Evolutionary conservation across 768 basidiomycete species (phyloP), one percentile per base, ranked within the genome.

Genomic region (Podaxis rugospora): DNA sequence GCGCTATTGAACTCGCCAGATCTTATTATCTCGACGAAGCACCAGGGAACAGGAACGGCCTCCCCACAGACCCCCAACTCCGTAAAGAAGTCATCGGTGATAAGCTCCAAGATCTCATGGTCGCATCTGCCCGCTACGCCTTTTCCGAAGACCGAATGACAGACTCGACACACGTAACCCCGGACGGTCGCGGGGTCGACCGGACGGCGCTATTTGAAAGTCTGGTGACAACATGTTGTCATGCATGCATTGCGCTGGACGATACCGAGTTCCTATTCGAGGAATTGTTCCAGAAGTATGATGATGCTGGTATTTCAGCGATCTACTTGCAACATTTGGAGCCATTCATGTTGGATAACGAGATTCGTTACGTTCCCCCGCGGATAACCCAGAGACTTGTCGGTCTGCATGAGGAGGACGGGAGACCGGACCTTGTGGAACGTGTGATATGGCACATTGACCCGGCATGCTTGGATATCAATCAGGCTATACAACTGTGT

Each of bases 361-460:
- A 80, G n/a, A 82, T 98, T 27, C 83, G 79, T 5, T 77, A 83
- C 50, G 83, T 95, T 3, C 95, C 97, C 11, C 93, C 96, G 7
- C 85, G 87, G 37, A 88, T 99, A 61, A 90, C 92, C 4, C 94
- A 99, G 71, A 81, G 84, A 57, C 76, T 99, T 25, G 82, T 98
- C 53, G 82, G 83, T 1, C 74, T 92, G 46, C 92, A 97, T 66
- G 90, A 89, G 50, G 83, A 86, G 35, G 80, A 85, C 47, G 79
- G 78, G 11, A 83, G 87, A 37, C 85, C 88, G 6, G 90, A 92
- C 52, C 78, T 86, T 2, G 92, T 90, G 1, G 95, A 99, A 71
- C 84, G 85, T 32, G 78, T 98, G 59, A 96, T 99, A 57, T 98
- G 95, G 94, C 93, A 96, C 69, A 93, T 98, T 65, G 92, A 97